phyloP scores from a whole-genome alignment of 2,329 filamentous ascomycete genomes.

The Ascochyta viciae-villosae region DNA sequence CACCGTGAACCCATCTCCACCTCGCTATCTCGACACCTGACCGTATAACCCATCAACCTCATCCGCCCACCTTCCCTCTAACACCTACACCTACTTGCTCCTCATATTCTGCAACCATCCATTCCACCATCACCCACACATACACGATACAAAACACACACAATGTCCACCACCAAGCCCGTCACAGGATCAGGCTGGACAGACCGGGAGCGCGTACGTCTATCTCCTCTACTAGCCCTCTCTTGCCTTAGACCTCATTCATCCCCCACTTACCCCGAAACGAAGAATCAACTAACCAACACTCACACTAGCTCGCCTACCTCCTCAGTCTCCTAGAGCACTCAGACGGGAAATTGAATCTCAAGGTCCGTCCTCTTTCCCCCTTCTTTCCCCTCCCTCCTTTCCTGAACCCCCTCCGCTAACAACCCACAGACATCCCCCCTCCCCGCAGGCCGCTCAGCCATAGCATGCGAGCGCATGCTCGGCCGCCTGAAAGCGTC shows the following conservation, averaged over 20 bases:
- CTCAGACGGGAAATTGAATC: constrained; percentile 18
- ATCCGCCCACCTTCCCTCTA: not conserved
- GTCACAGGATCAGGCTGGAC: constrained; percentile 11
- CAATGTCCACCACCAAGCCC: constrained; percentile 24
- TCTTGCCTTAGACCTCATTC: too few species aligned
- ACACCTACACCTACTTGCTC: not conserved
- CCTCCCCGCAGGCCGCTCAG: constrained; percentile 21
- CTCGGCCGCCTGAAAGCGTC: constrained; percentile 25
- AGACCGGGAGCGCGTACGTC: constrained; percentile 24
- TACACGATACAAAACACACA: not conserved
- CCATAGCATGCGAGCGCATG: constrained; percentile 35
- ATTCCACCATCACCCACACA: too few species aligned
- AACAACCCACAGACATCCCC: constrained; percentile 22
- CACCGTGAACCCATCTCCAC: not conserved
- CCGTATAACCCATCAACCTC: not conserved
- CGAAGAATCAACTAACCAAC: not conserved
- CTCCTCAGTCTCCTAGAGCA: constrained; percentile 22
- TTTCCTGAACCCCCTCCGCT: not conserved
- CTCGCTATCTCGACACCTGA: not conserved
- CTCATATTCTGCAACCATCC: too few species aligned
- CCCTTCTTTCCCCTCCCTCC: not conserved
- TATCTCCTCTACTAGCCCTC: not conserved
- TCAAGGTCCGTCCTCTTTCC: constrained; percentile 4
- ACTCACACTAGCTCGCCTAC: constrained; percentile 14
- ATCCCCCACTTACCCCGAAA: too few species aligned